These are phyloP conservation scores for Blastocystis sp. DNA, from an alignment of 352 stramenopile genomes.

Conservation along the genomic window DNA sequence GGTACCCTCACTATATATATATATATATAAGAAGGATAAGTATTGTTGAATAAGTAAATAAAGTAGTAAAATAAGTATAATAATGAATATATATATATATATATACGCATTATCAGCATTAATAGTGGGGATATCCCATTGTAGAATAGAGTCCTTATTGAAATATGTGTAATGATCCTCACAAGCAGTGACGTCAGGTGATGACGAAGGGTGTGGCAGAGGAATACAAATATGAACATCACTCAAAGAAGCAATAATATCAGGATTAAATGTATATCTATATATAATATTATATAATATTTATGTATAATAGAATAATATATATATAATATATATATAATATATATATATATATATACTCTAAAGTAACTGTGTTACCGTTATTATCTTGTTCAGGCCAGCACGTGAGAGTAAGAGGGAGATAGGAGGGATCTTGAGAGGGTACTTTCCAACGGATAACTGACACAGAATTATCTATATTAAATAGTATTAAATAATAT, in stretches of 20 bases:
- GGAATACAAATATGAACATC: slow-evolving; percentile 27
- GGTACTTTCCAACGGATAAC: slow-evolving; percentile 14
- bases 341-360: slow-evolving; percentile 33
- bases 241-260: background rate
- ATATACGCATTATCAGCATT: slow-evolving; percentile 2
- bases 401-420: slow-evolving; percentile 17
- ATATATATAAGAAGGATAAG: too few species aligned
- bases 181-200: background rate
- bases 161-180: slow-evolving; percentile 10
- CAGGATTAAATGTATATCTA: slow-evolving; percentile 20
- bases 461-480: slow-evolving; percentile 13
- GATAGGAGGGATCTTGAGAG: background rate
- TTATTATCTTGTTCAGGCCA: slow-evolving; percentile 6
- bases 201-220: background rate
- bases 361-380: slow-evolving; percentile 6
- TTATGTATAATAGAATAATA: too few species aligned
- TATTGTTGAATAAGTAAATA: too few species aligned
- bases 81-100: too few species aligned
- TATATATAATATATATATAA: background rate
- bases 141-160: slow-evolving; percentile 19
- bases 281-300: too few species aligned
- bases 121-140: slow-evolving; percentile 20
- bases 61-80: too few species aligned
- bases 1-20: too few species aligned
- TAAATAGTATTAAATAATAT: too few species aligned